Evolutionary conservation across 139 green algal genomes (phyloP).

Genomic region (Closterium sp.): DNA sequence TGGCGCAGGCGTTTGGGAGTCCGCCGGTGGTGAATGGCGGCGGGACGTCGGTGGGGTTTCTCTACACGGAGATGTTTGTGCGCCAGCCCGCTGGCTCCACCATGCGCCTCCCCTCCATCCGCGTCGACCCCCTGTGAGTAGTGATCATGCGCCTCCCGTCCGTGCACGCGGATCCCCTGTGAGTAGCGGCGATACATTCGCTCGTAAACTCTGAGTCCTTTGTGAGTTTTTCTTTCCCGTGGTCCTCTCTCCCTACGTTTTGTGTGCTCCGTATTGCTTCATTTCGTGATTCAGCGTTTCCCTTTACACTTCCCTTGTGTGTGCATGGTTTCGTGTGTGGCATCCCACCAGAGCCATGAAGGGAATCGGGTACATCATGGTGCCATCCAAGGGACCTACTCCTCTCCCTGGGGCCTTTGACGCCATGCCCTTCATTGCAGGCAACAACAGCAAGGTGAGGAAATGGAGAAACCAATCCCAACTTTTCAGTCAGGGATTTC

Average conservation of each 20-base stretch:
- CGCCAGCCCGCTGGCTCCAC: background rate
- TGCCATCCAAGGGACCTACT: background rate
- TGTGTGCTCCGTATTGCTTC: too few species aligned
- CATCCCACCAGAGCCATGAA: background rate
- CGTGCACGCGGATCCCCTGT: background rate
- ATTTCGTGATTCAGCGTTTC: too few species aligned
- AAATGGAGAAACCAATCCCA: too few species aligned
- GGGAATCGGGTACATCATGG: background rate
- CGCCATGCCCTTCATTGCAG: background rate
- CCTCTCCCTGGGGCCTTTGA: background rate
- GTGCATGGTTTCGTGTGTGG: background rate
- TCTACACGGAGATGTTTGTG: background rate
- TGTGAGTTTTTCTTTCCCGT: too few species aligned
- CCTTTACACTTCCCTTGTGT: too few species aligned
- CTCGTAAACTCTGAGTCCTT: too few species aligned
- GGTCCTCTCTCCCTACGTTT: too few species aligned
- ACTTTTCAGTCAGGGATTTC: too few species aligned
- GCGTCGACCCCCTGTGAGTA: background rate
- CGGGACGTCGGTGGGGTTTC: background rate
- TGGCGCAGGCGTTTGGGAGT: background rate
- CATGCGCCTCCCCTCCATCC: background rate
- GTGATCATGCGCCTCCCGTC: too few species aligned
- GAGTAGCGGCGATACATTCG: too few species aligned
- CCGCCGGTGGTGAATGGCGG: background rate
- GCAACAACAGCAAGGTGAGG: background rate